Evolutionary conservation across 1,139 yeast species (phyloP), one percentile per base, ranked within the genome.

Genomic region (Yueomyces sp.): DNA sequence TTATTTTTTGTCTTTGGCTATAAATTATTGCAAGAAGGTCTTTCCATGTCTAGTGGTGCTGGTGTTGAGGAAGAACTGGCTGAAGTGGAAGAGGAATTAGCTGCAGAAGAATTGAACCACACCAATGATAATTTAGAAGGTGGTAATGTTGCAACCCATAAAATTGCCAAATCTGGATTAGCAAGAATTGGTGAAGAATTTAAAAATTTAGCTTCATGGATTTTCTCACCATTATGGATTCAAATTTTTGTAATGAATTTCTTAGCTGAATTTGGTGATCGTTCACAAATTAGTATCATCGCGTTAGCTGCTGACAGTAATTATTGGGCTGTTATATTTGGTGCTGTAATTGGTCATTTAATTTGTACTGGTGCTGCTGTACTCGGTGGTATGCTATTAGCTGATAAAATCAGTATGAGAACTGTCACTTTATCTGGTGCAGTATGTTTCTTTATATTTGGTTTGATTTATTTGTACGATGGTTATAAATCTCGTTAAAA

Each of bases 241-340:
- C 96, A 91, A 66, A 93, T 91, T 4, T 91, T 91, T 60, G 78
- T 81, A 43, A 89, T 93, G 97, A 86, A 96, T 2, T 93, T 93
- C 62, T 69, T 91, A 44, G 98, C 96, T 46, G 99, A 91, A 67
- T 87, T 97, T 95, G 99, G 99, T 41, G 99, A 91, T 63, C 78
- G 98, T 57, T 87, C 96, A 11, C 99, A 91, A 66, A 86, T 91
- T 43, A 96, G 97, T 36, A 93, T 96, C 37, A 87, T 91, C 56
- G 98, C 98, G 42, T 83, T 91, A 94, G 97, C 97, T 40, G 96
- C 98, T 1, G 96, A 96, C 36, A 80, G 87, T 36, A 85, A 87
- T 62, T 91, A 86, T 66, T 80, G 94, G 91, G 72, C 72, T 56
- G 95, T 89, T 40, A 85, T 91, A 39, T 53, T 81, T 39, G 98